phyloP scores from a whole-genome alignment of 768 basidiomycete species.

The Coprinopsis marcescibilis region DNA sequence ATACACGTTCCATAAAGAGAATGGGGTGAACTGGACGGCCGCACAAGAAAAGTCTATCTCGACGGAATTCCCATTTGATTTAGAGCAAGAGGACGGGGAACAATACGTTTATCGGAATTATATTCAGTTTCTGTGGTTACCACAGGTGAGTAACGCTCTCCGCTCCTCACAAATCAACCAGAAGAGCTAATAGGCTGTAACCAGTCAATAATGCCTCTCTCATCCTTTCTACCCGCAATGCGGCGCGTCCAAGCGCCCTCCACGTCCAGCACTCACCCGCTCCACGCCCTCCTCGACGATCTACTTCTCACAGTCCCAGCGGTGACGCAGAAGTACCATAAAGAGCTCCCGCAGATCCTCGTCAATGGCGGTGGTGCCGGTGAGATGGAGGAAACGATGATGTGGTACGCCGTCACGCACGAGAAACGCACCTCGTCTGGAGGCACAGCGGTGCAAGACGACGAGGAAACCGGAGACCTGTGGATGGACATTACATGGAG shows the following conservation, averaged over 20 bases:
- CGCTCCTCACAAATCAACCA: not conserved
- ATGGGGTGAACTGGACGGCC: slow-evolving; percentile 39
- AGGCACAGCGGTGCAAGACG: slow-evolving; percentile 15
- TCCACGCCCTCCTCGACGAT: slow-evolving; percentile 56
- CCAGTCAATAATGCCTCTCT: slow-evolving; percentile 70
- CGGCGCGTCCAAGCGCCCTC: slow-evolving; percentile 40
- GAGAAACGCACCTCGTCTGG: slow-evolving; percentile 47
- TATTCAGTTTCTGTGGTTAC: slow-evolving; percentile 74
- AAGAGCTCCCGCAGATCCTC: slow-evolving; percentile 57
- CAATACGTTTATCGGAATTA: slow-evolving; percentile 60
- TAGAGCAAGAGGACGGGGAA: slow-evolving; percentile 41
- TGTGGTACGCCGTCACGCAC: slow-evolving; percentile 68
- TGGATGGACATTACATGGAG: slow-evolving; percentile 54
- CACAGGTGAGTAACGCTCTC: slow-evolving; percentile 43
- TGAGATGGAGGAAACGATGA: slow-evolving; percentile 64
- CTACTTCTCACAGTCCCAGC: slow-evolving; percentile 55
- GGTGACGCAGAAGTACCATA: slow-evolving; percentile 55
- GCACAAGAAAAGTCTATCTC: slow-evolving; percentile 55
- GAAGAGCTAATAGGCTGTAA: not conserved
- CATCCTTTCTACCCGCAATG: slow-evolving; percentile 49
- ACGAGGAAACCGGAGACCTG: slow-evolving; percentile 23
- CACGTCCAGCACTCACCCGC: slow-evolving; percentile 37
- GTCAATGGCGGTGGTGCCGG: slow-evolving; percentile 53
- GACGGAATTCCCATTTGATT: slow-evolving; percentile 51
- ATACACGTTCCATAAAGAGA: not conserved